Base-by-base conservation (phyloP, 352 stramenopile species). In the Pythium aristosporum region DNA sequence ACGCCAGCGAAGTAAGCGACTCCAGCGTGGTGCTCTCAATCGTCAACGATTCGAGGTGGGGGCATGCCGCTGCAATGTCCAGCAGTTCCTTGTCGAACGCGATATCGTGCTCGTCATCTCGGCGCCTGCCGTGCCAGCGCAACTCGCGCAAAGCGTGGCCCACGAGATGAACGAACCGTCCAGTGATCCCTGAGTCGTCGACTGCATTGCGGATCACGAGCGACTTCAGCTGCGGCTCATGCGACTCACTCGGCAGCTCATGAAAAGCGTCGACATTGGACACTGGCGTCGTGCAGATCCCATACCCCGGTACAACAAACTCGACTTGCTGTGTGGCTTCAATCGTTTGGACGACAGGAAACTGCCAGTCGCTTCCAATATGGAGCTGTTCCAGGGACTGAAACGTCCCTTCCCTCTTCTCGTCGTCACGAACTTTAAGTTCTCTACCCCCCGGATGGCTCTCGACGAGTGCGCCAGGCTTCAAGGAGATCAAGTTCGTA, bases 321-420 rank as follows among this genome's bases (percentile, higher is more conserved):
- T 58, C 18, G 20, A 58, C 13, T 3, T 13, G 2, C 34, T 48
- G n/a, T 1, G 34, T 46, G 5, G n/a, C 51, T 18, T 47, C 34
- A 12, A 48, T 11, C 3, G 16, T 58, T 12, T 34, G n/a, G 2
- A 58, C 51, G 20, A 58, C 51, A 11, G 51, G 51, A 37, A 58
- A 58, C 21, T 48, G 34, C 51, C 51, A 47, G 9, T 58, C 36
- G 11, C 34, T 21, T 2, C 34, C 20, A 20, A 58, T 58, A 4
- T 11, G 3, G n/a, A 58, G 51, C 34, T 48, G 18, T 0, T 15
- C 13, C 2, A 58, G 36, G n/a, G 51, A 20, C 51, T 21, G 20
- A 16, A 28, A 16, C 4, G 46, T n/a, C 1, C 15, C 13, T 10
- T 58, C 30, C 6, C 11, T 16, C 6, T 16, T 5, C 15, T 36